Evolutionary conservation across 2,329 filamentous ascomycete genomes (phyloP), one percentile per base, ranked within the genome.

Genomic region (Boeremia exigua): DNA sequence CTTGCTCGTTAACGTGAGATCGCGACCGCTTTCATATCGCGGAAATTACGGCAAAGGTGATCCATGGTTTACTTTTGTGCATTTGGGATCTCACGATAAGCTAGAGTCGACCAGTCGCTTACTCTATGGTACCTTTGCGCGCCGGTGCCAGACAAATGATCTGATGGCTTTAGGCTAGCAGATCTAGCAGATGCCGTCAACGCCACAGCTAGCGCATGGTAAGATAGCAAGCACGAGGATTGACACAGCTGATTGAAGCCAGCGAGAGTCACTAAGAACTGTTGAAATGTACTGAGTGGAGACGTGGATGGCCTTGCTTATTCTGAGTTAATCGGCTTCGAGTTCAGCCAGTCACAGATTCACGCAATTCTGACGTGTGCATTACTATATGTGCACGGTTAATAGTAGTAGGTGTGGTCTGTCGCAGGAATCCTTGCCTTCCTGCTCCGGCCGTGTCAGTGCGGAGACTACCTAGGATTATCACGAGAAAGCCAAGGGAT

Each of bases 281-380:
- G 53, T 55, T 55, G 53, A 50, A 50, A 25, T 46, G 40, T 34
- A 46, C 40, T 25, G 40, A 50, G 53, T 55, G 53, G 53, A 42
- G 53, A 55, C 17, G 2, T 25, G 28, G 42, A 43, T 51, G 53
- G 36, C 53, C 42, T 56, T 44, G 36, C 19, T 42, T 46, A 19
- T 34, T 38, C 42, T n/a, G 30, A 50, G 30, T 12, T 39, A 43
- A 17, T 30, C 42, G 47, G 47, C 17, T 15, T 43, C 15, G 23
- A 49, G n/a, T 19, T 38, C 34, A 38, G 36, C 32, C 30, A n/a
- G 34, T 44, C n/a, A 11, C 32, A 23, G 40, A 27, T 28, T 44
- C 30, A 32, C 27, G 45, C 51, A 42, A 32, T n/a, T 15, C 27
- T 44, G 48, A 54, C 39, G 39, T 48, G 45, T 48, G 27, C 30